Evolutionary conservation across 192 early-diverging fungal genomes (phyloP), one percentile per base, ranked within the genome.

Genomic region (Coemansia sp.): DNA sequence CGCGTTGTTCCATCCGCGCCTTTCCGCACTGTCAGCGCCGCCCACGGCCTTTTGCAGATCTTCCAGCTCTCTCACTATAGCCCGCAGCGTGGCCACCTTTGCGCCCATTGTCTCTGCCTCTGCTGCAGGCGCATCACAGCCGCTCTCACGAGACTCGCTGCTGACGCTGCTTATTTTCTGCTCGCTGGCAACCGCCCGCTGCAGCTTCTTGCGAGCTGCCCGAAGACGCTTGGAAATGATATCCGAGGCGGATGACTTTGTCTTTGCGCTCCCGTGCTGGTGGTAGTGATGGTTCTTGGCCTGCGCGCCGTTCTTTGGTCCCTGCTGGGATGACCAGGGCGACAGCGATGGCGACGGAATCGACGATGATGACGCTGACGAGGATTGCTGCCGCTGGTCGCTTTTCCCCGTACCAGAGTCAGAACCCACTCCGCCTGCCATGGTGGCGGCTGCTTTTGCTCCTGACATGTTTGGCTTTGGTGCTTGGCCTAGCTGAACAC

Each of bases 41-140:
- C 26, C 40, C 6, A 56, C 57, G 37, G 62, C 32, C 26, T 32
- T 51, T 12, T 26, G 19, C 36, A 73, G 41, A 4, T 73, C 61
- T 47, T 73, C 71, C 32, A 73, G 71, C 64, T 78, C 76, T 10
- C 46, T 69, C 22, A 62, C 61, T 18, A 78, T 19, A 0, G 67
- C 76, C 8, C 64, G 64, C 51, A 78, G 64, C 37, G 36, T 46
- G 5, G 58, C 49, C n/a, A 46, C 63, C 43, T 62, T 56, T 22
- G 64, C 45, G 5, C 49, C 49, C n/a, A 46, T 59, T 40, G 56
- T 56, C 32, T 60, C 45, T 52, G 60, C 8, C 37, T 13, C 32
- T 26, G 41, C 26, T 8, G 32, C 47, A 47, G 12, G 36, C 11
- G 47, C 48, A 26, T 64, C 51, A 0, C 36, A 3, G 41, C 16